Evolutionary conservation across 371 early-diverging fungal genomes (phyloP).

Genomic region (Syncephalastrum racemosum): DNA sequence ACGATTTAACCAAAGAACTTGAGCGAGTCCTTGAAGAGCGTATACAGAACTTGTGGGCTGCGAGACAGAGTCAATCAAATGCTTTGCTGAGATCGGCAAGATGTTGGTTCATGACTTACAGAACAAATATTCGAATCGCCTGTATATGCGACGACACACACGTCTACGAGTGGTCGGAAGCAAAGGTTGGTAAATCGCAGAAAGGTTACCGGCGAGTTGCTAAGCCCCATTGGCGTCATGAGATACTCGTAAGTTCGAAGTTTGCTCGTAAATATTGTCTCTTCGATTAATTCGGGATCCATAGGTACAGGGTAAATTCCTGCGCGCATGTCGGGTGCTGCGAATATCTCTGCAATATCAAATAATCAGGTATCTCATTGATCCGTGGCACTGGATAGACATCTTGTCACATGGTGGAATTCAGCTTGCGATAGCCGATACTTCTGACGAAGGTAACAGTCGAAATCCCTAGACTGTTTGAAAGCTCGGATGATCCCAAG

Average conservation of each 20-base stretch:
- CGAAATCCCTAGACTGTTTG: constrained; percentile 30
- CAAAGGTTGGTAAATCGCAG: too few relatives aligned
- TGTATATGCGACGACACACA: constrained; percentile 13
- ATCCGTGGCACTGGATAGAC: constrained; percentile 40
- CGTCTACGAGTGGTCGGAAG: constrained; percentile 6
- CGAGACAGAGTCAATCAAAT: not conserved
- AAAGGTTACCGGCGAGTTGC: too few relatives aligned
- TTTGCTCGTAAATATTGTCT: constrained; percentile 39
- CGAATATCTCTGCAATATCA: constrained; percentile 23
- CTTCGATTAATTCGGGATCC: constrained; percentile 23
- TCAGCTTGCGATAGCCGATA: constrained; percentile 31
- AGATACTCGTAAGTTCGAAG: constrained; percentile 48
- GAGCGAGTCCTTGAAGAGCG: not conserved
- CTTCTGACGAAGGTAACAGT: constrained; percentile 33
- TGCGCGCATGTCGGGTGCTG: constrained; percentile 36
- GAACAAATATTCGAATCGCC: not conserved
- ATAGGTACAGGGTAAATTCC: constrained; percentile 17
- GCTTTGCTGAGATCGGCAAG: not conserved
- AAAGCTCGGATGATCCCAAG: constrained; percentile 20
- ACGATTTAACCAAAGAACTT: not conserved
- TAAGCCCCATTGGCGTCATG: constrained; percentile 53
- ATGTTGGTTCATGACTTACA: constrained; percentile 9
- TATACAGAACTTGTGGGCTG: not conserved
- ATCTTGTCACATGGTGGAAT: constrained; percentile 32
- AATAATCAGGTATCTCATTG: constrained; percentile 31